Evolutionary conservation across 2,329 filamentous ascomycete genomes (phyloP), one percentile per base, ranked within the genome.

Genomic region (Fusarium mangiferae): DNA sequence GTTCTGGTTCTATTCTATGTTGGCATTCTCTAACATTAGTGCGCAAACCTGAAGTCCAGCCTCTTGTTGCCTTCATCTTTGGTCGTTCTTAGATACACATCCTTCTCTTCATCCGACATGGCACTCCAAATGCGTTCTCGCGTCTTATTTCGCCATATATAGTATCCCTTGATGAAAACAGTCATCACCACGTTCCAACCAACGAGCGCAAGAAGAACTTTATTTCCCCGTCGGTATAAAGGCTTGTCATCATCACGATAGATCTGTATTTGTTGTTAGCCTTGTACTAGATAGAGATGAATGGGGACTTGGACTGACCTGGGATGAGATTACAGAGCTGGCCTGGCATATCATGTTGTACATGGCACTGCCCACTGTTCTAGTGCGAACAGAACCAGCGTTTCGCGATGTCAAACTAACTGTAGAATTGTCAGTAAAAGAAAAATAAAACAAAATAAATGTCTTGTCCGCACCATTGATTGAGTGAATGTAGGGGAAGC

Each of bases 401-500:
- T 91, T 91, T 51, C 88, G 84, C 5, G 87, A 88, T 1, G 86
- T 88, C 80, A 89, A 87, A 0, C 87, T 89, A 1, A 90, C 89
- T 44, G 89, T 4, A 54, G 11, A 2, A 28, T 11, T 0, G 2
- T 61, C 56, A 62, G 46, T 2, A 28, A 28, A 17, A 3, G 20
- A 6, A 4, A 2, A 28, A 14, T 5, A 28, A 10, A 11, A 26
- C 1, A 2, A 17, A 22, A 13, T 1, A 8, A n/a, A 5, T 4
- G 2, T 7, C 1, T 5, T 15, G 8, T 24, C 4, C 66, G 22
- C 41, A 70, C 60, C 38, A 8, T 52, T 48, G 13, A 67, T 62
- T 2, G 44, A 68, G 71, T 77, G 73, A 72, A 79, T 71, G 49
- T 81, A 82, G 0, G 82, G 82, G 45, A 79, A 80, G 7, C 81